Percentiles rank a stretch among this genome's conserved stretches.
phyloP scores from a whole-genome alignment of 2,329 filamentous ascomycete genomes.

The Rhynchosporium secalis region DNA sequence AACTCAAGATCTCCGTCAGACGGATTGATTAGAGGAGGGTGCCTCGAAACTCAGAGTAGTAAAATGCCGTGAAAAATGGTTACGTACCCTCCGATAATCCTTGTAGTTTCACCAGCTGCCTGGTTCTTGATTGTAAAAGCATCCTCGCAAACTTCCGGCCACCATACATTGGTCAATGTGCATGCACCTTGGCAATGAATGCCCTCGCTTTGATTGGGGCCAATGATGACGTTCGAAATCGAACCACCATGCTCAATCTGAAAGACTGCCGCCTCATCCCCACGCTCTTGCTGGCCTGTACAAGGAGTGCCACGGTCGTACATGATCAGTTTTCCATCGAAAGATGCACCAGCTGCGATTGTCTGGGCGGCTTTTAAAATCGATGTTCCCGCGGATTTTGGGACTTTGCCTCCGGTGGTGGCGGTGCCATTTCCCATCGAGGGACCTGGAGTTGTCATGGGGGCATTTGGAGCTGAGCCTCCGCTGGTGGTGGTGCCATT shows the following conservation, averaged over 20 bases:
- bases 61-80: too few species aligned
- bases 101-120: constrained; percentile 42
- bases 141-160: constrained; percentile 34
- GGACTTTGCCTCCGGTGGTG: constrained; percentile 11
- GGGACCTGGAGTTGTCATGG: not conserved
- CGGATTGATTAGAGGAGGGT: too few species aligned
- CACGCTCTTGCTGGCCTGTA: constrained; percentile 45
- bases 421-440: constrained; percentile 5
- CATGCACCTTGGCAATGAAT: constrained; percentile 33
- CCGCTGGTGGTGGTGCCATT: too few species aligned
- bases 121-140: constrained; percentile 33
- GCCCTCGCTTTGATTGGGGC: constrained; percentile 40
- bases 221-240: constrained; percentile 41
- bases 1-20: too few species aligned
- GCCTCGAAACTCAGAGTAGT: too few species aligned
- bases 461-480: not conserved
- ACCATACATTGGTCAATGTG: constrained; percentile 36
- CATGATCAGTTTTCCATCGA: constrained; percentile 50
- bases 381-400: constrained; percentile 14
- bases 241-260: constrained; percentile 38
- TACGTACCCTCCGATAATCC: constrained; percentile 41
- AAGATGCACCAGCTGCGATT: constrained; percentile 45
- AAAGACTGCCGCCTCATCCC: constrained; percentile 41
- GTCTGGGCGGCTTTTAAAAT: constrained; percentile 33
- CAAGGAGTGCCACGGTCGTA: constrained; percentile 47